phyloP scores from a whole-genome alignment of 768 basidiomycete genomes.

The Macrolepiota fuliginosa region DNA sequence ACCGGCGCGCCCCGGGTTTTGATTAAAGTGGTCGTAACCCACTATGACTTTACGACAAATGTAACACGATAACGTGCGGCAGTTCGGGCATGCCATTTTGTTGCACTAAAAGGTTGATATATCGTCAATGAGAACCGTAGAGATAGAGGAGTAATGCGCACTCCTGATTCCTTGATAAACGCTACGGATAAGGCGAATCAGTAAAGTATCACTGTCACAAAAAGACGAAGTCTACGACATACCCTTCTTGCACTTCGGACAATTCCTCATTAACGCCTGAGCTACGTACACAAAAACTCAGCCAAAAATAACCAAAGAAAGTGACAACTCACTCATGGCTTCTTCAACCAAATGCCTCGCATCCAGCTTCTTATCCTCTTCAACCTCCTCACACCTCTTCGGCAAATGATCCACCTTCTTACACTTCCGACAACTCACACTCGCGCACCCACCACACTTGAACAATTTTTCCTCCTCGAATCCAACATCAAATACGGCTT shows the following conservation, averaged over 20 bases:
- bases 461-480: slow-evolving; percentile 62
- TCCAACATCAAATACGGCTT: slow-evolving; percentile 64
- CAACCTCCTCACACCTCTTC: slow-evolving; percentile 76
- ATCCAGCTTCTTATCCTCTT: slow-evolving; percentile 72
- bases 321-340: slow-evolving; percentile 73
- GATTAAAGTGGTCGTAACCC: slow-evolving; percentile 77
- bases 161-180: slow-evolving; percentile 78
- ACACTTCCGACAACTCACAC: slow-evolving; percentile 77
- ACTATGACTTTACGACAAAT: slow-evolving; percentile 70
- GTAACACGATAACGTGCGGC: slow-evolving; percentile 77
- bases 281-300: slow-evolving; percentile 37
- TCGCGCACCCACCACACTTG: slow-evolving; percentile 59
- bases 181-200: slow-evolving; percentile 34
- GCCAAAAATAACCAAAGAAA: neutral
- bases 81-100: slow-evolving; percentile 84
- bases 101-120: slow-evolving; percentile 60
- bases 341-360: slow-evolving; percentile 82
- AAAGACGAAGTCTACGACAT: slow-evolving; percentile 14
- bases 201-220: neutral
- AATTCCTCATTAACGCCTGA: slow-evolving; percentile 80
- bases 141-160: slow-evolving; percentile 31
- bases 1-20: slow-evolving; percentile 25
- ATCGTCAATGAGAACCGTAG: neutral
- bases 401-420: slow-evolving; percentile 84
- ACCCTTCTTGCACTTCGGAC: slow-evolving; percentile 86